Evolutionary conservation across 2,329 filamentous ascomycete genomes (phyloP).

Genomic region (Ophiostoma australiae): DNA sequence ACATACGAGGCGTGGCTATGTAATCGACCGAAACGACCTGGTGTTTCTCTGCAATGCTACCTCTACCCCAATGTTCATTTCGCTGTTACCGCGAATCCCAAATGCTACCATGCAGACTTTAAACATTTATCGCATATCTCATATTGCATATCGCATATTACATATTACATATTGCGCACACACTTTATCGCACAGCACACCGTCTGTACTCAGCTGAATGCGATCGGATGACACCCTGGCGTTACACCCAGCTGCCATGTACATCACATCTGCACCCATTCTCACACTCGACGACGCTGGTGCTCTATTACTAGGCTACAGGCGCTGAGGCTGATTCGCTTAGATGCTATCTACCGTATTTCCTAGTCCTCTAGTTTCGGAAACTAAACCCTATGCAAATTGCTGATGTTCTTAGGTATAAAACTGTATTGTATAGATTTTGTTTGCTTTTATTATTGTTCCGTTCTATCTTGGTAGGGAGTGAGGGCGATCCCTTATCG

Average conservation of each 20-base stretch:
- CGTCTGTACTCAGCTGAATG: conserved; percentile 1
- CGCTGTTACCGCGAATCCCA: background rate
- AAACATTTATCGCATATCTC: background rate
- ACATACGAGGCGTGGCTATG: background rate
- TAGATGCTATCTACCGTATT: too few relatives aligned
- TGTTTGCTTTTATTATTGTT: too few relatives aligned
- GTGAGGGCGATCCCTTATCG: too few relatives aligned
- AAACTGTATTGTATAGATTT: too few relatives aligned
- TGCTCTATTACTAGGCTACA: background rate
- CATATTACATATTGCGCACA: background rate
- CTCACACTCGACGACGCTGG: background rate
- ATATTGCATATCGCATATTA: background rate
- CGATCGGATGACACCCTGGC: background rate
- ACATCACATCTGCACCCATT: background rate
- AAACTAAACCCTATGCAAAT: too few relatives aligned
- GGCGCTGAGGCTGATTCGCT: background rate
- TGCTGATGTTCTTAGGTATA: too few relatives aligned
- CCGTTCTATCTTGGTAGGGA: too few relatives aligned
- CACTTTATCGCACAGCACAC: background rate
- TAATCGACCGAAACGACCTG: background rate
- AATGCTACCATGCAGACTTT: background rate
- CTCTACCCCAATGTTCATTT: background rate
- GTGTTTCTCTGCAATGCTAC: background rate
- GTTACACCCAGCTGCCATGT: background rate
- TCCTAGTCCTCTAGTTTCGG: too few relatives aligned